Evolutionary conservation across 116 monocot species (phyloP).

Genomic region (Zostera marina): DNA sequence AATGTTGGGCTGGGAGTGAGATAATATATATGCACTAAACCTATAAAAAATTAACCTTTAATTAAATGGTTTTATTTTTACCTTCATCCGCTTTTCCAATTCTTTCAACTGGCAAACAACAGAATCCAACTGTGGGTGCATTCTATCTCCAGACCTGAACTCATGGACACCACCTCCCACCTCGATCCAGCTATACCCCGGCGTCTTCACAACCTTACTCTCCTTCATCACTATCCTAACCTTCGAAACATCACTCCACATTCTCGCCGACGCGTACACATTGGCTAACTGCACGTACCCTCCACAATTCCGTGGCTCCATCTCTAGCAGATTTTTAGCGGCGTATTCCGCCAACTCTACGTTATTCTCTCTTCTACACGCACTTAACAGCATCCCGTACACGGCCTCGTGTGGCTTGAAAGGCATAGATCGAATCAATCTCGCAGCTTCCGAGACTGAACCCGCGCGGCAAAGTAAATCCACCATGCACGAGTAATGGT

Average conservation of each 20-base stretch:
- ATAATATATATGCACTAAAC: too few species aligned
- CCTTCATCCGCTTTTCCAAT: constrained; percentile 27
- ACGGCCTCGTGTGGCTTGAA: constrained; percentile 28
- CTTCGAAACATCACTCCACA: constrained; percentile 44
- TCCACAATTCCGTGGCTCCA: constrained; percentile 42
- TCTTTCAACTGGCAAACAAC: constrained; percentile 34
- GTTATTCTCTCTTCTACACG: constrained; percentile 42
- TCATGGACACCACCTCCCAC: constrained; percentile 29
- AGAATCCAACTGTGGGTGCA: constrained; percentile 31
- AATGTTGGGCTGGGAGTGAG: too few species aligned
- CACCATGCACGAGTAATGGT: constrained; percentile 61
- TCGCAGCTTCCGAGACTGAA: constrained; percentile 26
- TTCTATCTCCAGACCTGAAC: constrained; percentile 56
- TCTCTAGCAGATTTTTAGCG: constrained; percentile 36
- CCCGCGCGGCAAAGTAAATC: constrained; percentile 56
- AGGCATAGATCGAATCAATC: constrained; percentile 38
- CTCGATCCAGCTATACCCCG: constrained; percentile 63
- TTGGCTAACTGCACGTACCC: constrained; percentile 72
- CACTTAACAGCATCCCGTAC: constrained; percentile 44
- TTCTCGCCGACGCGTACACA: constrained; percentile 37
- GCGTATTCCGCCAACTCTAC: constrained; percentile 48
- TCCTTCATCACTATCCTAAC: constrained; percentile 8
- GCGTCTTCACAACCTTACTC: constrained; percentile 35
- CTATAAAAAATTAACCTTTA: too few species aligned
- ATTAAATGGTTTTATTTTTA: too few species aligned